Conservation (phyloP, 2,329 filamentous ascomycete genomes). For the Alternaria conjuncta region DNA sequence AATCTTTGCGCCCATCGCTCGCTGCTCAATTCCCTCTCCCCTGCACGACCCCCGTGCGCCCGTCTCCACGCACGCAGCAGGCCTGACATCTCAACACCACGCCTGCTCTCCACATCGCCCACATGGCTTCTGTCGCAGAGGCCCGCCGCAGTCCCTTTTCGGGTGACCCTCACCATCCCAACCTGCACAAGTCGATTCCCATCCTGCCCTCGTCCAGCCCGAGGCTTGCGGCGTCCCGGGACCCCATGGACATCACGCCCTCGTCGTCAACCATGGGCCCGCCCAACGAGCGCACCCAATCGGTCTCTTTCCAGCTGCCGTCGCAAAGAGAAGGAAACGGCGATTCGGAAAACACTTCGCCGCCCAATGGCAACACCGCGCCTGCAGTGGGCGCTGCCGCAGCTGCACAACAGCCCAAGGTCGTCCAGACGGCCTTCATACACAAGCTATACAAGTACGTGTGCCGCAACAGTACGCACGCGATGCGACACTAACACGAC, state of each 20-base stretch:
- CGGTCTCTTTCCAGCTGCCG: slow-evolving; percentile 9
- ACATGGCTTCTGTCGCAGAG: slow-evolving; percentile 55
- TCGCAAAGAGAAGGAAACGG: slow-evolving; percentile 31
- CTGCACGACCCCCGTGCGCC: neutral
- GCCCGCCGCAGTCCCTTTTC: slow-evolving; percentile 56
- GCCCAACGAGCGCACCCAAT: slow-evolving; percentile 54
- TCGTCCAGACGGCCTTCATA: slow-evolving; percentile 97
- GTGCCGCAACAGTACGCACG: slow-evolving; percentile 5
- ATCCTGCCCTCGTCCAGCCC: slow-evolving; percentile 57
- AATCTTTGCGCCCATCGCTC: neutral
- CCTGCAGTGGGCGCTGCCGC: slow-evolving; percentile 65
- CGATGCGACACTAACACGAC: slow-evolving; percentile 37
- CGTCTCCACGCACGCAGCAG: neutral
- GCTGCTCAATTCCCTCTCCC: neutral
- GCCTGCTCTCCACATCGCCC: slow-evolving; percentile 12
- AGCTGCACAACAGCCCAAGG: slow-evolving; percentile 90
- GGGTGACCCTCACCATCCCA: slow-evolving; percentile 48
- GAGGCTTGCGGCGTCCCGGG: slow-evolving; percentile 53
- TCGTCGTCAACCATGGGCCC: slow-evolving; percentile 55
- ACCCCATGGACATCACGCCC: slow-evolving; percentile 62
- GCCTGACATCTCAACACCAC: slow-evolving; percentile 19
- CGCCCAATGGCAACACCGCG: slow-evolving; percentile 48
- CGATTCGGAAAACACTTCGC: slow-evolving; percentile 40
- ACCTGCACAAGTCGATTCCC: slow-evolving; percentile 59
- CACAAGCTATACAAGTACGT: slow-evolving; percentile 97